These are phyloP conservation scores for Beauveria scarabaeidicola DNA, from an alignment of 2,329 filamentous ascomycete genomes.

Conservation along the genomic window DNA sequence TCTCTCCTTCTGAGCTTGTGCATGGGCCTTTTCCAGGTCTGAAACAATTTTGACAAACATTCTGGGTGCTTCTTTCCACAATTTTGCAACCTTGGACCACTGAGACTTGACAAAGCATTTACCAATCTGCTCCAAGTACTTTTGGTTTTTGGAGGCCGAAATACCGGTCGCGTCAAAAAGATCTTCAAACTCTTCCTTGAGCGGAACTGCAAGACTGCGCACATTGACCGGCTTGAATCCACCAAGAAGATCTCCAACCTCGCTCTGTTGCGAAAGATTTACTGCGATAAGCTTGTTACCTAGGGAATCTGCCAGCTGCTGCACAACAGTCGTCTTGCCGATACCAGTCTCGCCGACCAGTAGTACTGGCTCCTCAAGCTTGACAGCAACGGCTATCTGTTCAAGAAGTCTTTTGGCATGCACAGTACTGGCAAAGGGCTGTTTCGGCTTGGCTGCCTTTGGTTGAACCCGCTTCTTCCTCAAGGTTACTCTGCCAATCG, in stretches of 20 bases:
- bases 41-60: conserved; percentile 70
- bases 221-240: conserved; percentile 95
- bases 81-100: conserved; percentile 76
- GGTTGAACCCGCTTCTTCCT: conserved; percentile 46
- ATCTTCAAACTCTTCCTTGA: conserved; percentile 90
- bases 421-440: conserved; percentile 79
- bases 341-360: conserved; percentile 99
- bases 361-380: conserved; percentile 77
- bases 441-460: conserved; percentile 42
- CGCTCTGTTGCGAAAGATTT: conserved; percentile 95
- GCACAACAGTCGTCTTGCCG: conserved; percentile 92
- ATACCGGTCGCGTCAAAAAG: conserved; percentile 80
- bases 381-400: conserved; percentile 75
- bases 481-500: conserved; percentile 58
- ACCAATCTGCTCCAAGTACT: conserved; percentile 71
- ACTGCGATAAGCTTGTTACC: conserved; percentile 85
- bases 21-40: conserved; percentile 39
- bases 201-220: conserved; percentile 73
- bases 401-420: conserved; percentile 81
- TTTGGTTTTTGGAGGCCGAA: conserved; percentile 76
- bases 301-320: conserved; percentile 77
- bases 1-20: conserved; percentile 27
- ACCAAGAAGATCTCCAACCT: conserved; percentile 89
- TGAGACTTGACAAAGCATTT: conserved; percentile 75
- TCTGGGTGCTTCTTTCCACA: conserved; percentile 83